Evolutionary conservation across 768 basidiomycete genomes (phyloP).

Genomic region (Calocera viscosa): DNA sequence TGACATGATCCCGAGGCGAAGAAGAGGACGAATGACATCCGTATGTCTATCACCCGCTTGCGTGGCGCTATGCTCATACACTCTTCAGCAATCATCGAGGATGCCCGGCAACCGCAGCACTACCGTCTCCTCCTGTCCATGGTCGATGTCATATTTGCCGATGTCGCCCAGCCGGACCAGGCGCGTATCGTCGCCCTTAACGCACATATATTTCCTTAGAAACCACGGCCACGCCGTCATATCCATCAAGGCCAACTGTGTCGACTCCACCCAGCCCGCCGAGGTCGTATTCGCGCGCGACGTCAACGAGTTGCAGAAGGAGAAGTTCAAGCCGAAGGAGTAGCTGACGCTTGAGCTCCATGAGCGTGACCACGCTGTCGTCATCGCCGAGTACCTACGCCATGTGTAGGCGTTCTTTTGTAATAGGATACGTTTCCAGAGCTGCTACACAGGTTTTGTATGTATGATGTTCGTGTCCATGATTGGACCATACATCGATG

Average conservation of each 20-base stretch:
- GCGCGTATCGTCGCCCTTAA: constrained; percentile 91
- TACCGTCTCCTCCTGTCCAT: constrained; percentile 94
- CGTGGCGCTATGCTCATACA: no score
- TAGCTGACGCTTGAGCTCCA: constrained; percentile 80
- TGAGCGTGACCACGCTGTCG: constrained; percentile 30
- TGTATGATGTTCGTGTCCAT: constrained; percentile 41
- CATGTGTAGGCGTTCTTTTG: constrained; percentile 14
- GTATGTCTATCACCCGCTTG: constrained; percentile 46
- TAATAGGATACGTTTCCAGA: neutral
- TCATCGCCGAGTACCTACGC: constrained; percentile 27
- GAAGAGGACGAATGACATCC: constrained; percentile 97
- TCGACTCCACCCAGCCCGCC: constrained; percentile 88
- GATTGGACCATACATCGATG: constrained; percentile 48
- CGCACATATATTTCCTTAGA: constrained; percentile 90
- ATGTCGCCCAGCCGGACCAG: constrained; percentile 97
- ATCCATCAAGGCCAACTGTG: constrained; percentile 98
- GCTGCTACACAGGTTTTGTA: no score
- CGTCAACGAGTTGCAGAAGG: constrained; percentile 63
- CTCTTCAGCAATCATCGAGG: constrained; percentile 97
- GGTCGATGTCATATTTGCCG: constrained; percentile 96
- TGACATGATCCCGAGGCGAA: constrained; percentile 98
- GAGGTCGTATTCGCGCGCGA: constrained; percentile 82
- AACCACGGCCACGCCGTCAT: constrained; percentile 85
- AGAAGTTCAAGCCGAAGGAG: constrained; percentile 83
- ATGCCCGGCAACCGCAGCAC: constrained; percentile 89